Evolutionary conservation across 352 stramenopile species (phyloP), one percentile per base, ranked within the genome.

Genomic region (Globisporangium parvum): DNA sequence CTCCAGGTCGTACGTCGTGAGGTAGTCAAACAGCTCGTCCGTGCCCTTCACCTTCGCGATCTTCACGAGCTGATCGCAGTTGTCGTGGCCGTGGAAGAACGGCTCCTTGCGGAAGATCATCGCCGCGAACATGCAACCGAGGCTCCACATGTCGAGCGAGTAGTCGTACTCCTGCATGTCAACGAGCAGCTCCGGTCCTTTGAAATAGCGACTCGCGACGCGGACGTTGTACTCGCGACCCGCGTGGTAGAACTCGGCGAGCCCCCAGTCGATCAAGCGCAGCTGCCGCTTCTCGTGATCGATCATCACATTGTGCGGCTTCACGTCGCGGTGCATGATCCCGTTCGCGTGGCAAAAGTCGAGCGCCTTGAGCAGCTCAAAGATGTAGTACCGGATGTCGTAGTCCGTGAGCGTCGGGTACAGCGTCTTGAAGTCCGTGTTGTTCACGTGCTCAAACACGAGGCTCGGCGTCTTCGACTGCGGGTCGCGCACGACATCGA

Each of bases 91-190:
- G 67, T 99, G 96, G 76, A 99, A 99, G 69, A 99, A 99, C 6
- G 96, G 97, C 67, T 99, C 97, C 71, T 98, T 99, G 62, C 96
- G 85, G 77, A 99, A 99, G 67, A 99, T 98, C 97, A 99, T 99
- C n/a, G 93, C 93, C n/a, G 95, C 96, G 69, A 99, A 98, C 93
- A 99, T 99, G 62, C 96, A 99, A 20, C 97, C 97, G 14, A 99
- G 73, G 53, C 81, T 96, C 96, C 97, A 47, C 41, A 47, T 47
- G 41, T 47, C 41, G 41, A 47, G 41, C 41, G 41, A 47, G 20
- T 47, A 47, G 80, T 99, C 97, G 69, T 99, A 99, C 67, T 99
- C 96, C 65, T 99, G 97, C 71, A 99, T 92, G 72, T 99, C 96
- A 35, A 99, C 97, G 21, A 99, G 77, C 11, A 99, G 73, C 73